These are phyloP conservation scores for Phytophthora sp. DNA, from an alignment of 352 stramenopile species.

Conservation along the genomic window DNA sequence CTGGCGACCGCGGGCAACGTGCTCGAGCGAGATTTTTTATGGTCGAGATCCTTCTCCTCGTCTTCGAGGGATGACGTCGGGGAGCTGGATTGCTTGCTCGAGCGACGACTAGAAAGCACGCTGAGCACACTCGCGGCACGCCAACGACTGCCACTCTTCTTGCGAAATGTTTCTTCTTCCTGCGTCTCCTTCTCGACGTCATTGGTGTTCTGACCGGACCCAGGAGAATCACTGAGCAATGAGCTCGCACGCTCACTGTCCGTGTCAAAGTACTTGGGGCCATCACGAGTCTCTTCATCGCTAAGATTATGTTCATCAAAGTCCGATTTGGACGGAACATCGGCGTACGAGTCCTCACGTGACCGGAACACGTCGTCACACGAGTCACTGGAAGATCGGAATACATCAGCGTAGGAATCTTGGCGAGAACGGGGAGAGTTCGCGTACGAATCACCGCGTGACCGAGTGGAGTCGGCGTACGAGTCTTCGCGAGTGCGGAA, in stretches of 20 bases:
- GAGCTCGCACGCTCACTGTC: slow-evolving; percentile 56
- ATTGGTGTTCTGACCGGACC: slow-evolving; percentile 23
- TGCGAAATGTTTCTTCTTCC: slow-evolving; percentile 20
- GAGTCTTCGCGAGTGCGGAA: slow-evolving; percentile 36
- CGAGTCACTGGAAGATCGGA: slow-evolving; percentile 34
- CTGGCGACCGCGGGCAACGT: slow-evolving; percentile 27
- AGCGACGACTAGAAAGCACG: slow-evolving; percentile 46
- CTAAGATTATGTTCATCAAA: slow-evolving; percentile 36
- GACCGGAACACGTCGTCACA: slow-evolving; percentile 32
- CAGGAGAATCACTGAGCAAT: slow-evolving; percentile 38
- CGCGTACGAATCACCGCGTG: slow-evolving; percentile 34
- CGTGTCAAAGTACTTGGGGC: slow-evolving; percentile 53
- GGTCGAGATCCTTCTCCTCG: slow-evolving; percentile 28
- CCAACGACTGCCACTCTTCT: slow-evolving; percentile 46
- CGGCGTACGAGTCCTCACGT: slow-evolving; percentile 36
- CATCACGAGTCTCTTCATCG: slow-evolving; percentile 31
- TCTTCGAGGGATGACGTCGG: slow-evolving; percentile 39
- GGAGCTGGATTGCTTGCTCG: slow-evolving; percentile 42
- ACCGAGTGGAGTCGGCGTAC: slow-evolving; percentile 34
- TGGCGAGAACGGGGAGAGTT: slow-evolving; percentile 28
- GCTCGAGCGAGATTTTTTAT: slow-evolving; percentile 36
- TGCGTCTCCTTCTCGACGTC: slow-evolving; percentile 21
- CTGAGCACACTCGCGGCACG: slow-evolving; percentile 51
- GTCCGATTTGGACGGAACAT: slow-evolving; percentile 38
- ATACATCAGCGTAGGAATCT: slow-evolving; percentile 36